Base-by-base conservation (phyloP, 495 filamentous ascomycete species). In the Chaetomium fimeti region DNA sequence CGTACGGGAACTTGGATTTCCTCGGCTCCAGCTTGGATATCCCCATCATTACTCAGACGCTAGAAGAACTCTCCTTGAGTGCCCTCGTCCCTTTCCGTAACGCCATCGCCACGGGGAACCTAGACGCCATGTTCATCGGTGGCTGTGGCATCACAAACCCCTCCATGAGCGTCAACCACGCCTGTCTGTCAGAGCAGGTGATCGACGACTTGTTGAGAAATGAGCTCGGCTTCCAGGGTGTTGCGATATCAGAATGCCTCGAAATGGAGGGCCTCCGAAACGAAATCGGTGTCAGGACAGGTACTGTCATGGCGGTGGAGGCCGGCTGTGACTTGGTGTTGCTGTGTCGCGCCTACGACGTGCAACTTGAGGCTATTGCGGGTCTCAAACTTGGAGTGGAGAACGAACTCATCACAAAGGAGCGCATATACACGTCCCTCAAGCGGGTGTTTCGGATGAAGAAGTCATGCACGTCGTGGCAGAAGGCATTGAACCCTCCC, bases 61-160 rank as follows among this genome's bases (percentile, higher is more conserved):
- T 96, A 13, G 91, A 96, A 67, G 91, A 94, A 69, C 81, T 96
- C 40, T 92, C 89, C 61, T 74, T 94, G 36, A 92, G 84, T 69
- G 92, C 92, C 32, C 78, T 96, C 43, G 87, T 93, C 13, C 92
- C 92, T 1, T 96, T 95, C 71, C 85, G 91, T 12, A 92, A 92
- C 76, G 91, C 91, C 27, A 93, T 95, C 60, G 78, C 81, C 28
- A 87, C 91, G 43, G 92, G 92, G 0, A 78, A 75, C 18, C 73
- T 96, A 18, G 92, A 96, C 76, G 88, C 90, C 24, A 94, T 96
- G 88, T 93, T 96, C 82, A 89, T 96, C 8, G 91, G 92, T 16
- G 92, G 92, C 20, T 92, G 91, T 66, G 91, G 91, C 36, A 91
- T 96, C 76, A 86, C 89, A 28, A 94, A 90, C 43, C 88, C 89